Base-by-base conservation (phyloP, 2,329 filamentous ascomycete species). In the Alternaria panax region DNA sequence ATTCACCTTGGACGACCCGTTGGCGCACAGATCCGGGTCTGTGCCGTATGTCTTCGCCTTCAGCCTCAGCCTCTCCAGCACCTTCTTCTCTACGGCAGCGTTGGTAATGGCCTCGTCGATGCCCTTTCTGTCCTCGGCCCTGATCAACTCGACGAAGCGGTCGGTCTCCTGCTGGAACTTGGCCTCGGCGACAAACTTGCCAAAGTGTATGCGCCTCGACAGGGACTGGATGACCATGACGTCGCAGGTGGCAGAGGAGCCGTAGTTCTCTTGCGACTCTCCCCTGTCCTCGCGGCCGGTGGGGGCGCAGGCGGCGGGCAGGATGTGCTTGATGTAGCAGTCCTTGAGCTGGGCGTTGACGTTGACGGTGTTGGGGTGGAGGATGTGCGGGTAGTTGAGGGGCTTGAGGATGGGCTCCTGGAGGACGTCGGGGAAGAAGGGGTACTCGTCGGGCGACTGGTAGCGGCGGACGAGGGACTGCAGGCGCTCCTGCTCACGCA, bases 101-200 rank as follows among this genome's bases (percentile, higher is more conserved):
- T 98, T 92, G 38, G 94, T 98, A 76, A 99, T 99, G 36, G 93
- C 93, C 30, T 88, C 89, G 72, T 90, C 93, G 68, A 99, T 94
- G 2, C 90, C 94, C 55, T 88, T 82, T 6, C 91, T 85, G 78
- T 99, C 93, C 62, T 84, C 88, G 1, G 88, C 90, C 78, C 89
- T 88, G 81, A 99, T 98, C 79, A 98, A 80, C 63, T 83, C 84
- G 6, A 91, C 93, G 77, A 94, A 99, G 63, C 82, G 86, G 70
- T 93, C 92, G 28, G 88, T 86, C 68, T 98, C 92, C 46, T 90
- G 89, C 70, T 87, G 86, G 80, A 97, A 99, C 82, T 99, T 99
- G 60, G 90, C 89, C 84, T 99, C 95, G 42, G 95, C 95, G 8
- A 99, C 95, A 73, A 98, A 98, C 81, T 98, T 99, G 69, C 95